Base-by-base conservation (phyloP, 2,329 filamentous ascomycete species). In the Xylaria sp. region DNA sequence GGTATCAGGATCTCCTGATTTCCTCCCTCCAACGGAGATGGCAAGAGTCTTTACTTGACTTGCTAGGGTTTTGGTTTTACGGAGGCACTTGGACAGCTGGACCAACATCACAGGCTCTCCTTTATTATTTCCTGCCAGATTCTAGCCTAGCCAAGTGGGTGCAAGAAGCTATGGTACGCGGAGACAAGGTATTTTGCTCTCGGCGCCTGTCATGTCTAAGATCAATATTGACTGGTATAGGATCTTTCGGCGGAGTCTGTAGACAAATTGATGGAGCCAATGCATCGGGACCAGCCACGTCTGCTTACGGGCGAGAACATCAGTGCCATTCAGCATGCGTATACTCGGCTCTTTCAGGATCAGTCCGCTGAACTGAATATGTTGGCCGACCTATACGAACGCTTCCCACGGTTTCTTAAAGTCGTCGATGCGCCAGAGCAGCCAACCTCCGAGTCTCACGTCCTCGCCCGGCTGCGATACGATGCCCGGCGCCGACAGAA, bases 361-460 rank as follows among this genome's bases (percentile, higher is more conserved):
- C 56, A 52, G n/a, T 57, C 53, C 16, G 48, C 19, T 54, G 53
- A 55, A 23, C 49, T 59, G 16, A 44, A 34, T 8, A 50, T 13
- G 13, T 47, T 54, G n/a, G 53, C 53, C 18, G 47, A 57, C 18
- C 34, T 62, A 18, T 62, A 59, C 50, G 59, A 62, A 16, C 59
- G 54, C 19, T 62, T 59, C 16, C 54, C 59, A 44, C 37, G 52
- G 11, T 59, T 59, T 23, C 53, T 62, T 11, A 55, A 59, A 13
- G 52, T 55, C 16, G 53, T 48, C 13, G 34, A 35, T 23, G 55
- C 59, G 16, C 59, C 59, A 9, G 51, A 59, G 35, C n/a, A 23
- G 13, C 59, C 59, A 16, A 48, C 56, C 4, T 59, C 16, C 18
- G 54, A 53, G 42, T 5, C 34, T 18, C 59, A 61, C 46, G 49